Percentiles rank a stretch among this genome's conserved stretches.
Evolutionary conservation across 2,329 filamentous ascomycete species (phyloP).

Genomic region (Alternaria gaisen): DNA sequence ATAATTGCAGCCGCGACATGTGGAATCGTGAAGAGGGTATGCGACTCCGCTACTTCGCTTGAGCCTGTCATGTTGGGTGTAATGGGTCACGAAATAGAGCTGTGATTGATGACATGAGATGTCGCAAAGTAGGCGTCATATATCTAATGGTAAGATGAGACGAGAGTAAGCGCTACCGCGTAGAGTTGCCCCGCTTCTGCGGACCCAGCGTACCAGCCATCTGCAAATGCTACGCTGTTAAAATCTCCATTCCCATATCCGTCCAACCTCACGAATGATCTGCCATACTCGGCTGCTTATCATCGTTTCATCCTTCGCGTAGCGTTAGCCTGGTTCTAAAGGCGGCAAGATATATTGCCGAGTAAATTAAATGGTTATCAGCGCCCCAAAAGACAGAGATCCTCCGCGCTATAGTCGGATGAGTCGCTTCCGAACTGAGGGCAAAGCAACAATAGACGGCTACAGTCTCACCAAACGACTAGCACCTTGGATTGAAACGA

Average conservation of each 20-base stretch:
- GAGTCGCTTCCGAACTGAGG: background rate
- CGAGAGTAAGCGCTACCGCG: background rate
- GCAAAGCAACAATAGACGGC: background rate
- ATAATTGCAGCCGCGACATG: constrained; percentile 16
- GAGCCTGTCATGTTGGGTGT: constrained; percentile 1
- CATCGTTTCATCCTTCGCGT: background rate
- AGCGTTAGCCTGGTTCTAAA: background rate
- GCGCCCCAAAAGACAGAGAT: background rate
- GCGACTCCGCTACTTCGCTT: background rate
- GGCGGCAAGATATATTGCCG: background rate
- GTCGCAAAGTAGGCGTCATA: background rate
- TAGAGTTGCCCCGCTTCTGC: background rate
- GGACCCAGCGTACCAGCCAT: background rate
- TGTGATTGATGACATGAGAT: background rate
- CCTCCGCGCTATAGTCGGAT: background rate
- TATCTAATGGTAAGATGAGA: background rate
- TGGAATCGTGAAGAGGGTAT: constrained; percentile 2
- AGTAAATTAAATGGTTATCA: background rate
- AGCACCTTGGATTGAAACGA: background rate
- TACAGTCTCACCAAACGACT: background rate
- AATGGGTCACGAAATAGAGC: background rate
- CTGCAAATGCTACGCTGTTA: background rate
- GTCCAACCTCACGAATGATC: background rate
- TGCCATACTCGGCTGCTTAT: background rate
- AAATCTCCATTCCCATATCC: background rate